Evolutionary conservation across 2,329 filamentous ascomycete species (phyloP).

Genomic region (Sclerotinia borealis): DNA sequence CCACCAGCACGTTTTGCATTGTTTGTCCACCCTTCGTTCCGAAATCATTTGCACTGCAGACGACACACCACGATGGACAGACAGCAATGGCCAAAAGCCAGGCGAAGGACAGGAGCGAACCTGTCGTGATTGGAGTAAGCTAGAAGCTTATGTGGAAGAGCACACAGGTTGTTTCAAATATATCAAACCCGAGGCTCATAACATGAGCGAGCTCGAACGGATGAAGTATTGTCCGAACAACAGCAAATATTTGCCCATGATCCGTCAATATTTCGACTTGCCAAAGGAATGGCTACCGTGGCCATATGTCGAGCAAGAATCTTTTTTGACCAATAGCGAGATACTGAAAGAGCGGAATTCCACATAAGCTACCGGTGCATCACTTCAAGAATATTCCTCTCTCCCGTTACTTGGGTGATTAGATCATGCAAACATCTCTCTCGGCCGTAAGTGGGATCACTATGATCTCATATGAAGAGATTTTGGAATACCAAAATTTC

Average conservation of each 20-base stretch:
- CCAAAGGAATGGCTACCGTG: background rate
- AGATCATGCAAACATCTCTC: too few relatives aligned
- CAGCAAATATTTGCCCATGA: background rate
- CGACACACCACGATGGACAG: slow-evolving; percentile 2
- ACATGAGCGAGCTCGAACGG: background rate
- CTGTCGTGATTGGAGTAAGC: slow-evolving; percentile 6
- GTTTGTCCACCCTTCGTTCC: slow-evolving; percentile 4
- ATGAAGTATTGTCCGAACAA: background rate
- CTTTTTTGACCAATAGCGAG: background rate
- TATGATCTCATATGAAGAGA: too few relatives aligned
- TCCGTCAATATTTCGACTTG: background rate
- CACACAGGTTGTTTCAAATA: background rate
- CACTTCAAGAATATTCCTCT: too few relatives aligned
- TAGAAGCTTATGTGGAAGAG: background rate
- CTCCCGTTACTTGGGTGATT: too few relatives aligned
- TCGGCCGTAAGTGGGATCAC: too few relatives aligned
- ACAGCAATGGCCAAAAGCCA: background rate
- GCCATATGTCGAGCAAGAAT: background rate
- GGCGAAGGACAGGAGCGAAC: slow-evolving; percentile 6
- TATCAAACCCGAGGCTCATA: background rate
- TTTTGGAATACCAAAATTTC: too few relatives aligned
- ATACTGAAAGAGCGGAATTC: too few relatives aligned
- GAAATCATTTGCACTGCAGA: slow-evolving; percentile 12
- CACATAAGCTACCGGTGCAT: too few relatives aligned
- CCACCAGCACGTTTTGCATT: background rate